Evolutionary conservation across 2,329 filamentous ascomycete species (phyloP).

Genomic region (Aspergillus ibericus): DNA sequence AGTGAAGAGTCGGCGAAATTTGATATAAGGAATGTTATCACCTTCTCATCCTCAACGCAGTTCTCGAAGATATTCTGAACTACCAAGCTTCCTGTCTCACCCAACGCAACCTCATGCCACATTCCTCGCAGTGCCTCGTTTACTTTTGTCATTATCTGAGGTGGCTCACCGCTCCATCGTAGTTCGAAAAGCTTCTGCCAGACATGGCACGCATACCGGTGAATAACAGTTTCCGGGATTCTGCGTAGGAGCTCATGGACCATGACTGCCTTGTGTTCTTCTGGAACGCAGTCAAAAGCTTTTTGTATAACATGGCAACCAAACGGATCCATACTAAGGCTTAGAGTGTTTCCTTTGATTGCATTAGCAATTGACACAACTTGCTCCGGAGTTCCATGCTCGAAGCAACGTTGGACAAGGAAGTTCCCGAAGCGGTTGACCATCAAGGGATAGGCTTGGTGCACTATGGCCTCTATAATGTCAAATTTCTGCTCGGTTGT

Average conservation of each 20-base stretch:
- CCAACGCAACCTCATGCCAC: constrained; percentile 98
- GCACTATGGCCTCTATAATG: constrained; percentile 93
- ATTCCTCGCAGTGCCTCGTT: constrained; percentile 92
- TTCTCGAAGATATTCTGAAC: constrained; percentile 99
- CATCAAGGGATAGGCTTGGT: constrained; percentile 93
- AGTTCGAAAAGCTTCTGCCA: constrained; percentile 99
- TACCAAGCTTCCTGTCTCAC: constrained; percentile 94
- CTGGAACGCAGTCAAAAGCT: constrained; percentile 94
- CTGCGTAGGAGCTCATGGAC: constrained; percentile 94
- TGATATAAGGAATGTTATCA: constrained; percentile 42
- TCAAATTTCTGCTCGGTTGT: constrained; percentile 95
- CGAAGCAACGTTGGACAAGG: constrained; percentile 96
- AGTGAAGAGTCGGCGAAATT: neutral
- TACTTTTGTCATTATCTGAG: constrained; percentile 98
- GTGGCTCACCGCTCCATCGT: constrained; percentile 89
- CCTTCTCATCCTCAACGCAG: constrained; percentile 97
- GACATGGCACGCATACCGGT: constrained; percentile 97
- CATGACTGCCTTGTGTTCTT: constrained; percentile 98
- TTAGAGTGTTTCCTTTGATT: constrained; percentile 91
- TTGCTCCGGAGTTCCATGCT: constrained; percentile 93
- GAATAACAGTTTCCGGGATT: constrained; percentile 96
- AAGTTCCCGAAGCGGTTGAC: constrained; percentile 99
- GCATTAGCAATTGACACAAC: constrained; percentile 91
- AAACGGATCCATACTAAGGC: constrained; percentile 96
- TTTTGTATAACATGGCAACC: constrained; percentile 98